Evolutionary conservation across 768 basidiomycete species (phyloP).

Genomic region (Guyanaporus albipodus): DNA sequence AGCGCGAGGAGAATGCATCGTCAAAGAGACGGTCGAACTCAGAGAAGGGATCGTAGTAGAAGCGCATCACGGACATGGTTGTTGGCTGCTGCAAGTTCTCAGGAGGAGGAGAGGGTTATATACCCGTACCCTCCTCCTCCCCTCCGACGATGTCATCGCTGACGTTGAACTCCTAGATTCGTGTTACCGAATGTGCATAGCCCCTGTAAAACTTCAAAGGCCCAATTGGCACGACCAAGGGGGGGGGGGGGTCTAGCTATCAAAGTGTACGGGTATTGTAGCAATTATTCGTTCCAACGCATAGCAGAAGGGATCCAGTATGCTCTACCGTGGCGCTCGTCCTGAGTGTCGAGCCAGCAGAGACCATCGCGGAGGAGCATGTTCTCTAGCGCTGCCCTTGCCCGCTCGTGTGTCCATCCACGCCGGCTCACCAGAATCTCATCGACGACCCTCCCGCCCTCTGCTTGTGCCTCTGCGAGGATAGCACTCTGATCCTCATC

Average conservation of each 20-base stretch:
- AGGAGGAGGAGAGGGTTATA: neutral
- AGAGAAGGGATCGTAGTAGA: constrained; percentile 37
- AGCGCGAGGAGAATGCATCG: constrained; percentile 31
- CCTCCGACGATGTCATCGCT: neutral
- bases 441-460: constrained; percentile 68
- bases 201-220: neutral
- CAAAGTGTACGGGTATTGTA: no score
- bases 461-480: constrained; percentile 65
- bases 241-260: no score
- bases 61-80: constrained; percentile 26
- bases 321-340: constrained; percentile 54
- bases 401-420: constrained; percentile 79
- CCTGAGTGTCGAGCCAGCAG: constrained; percentile 95
- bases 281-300: constrained; percentile 72
- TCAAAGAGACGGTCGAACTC: constrained; percentile 45
- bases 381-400: constrained; percentile 76
- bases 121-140: no score
- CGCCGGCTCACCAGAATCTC: constrained; percentile 53
- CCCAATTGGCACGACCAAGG: no score
- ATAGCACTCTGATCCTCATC: constrained; percentile 87
- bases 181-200: neutral
- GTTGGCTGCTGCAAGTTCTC: neutral
- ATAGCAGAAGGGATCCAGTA: constrained; percentile 92
- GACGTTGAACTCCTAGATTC: neutral
- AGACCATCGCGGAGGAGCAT: constrained; percentile 89